A percentile compares a stretch with the other conserved stretches of the same genome.
phyloP scores from a whole-genome alignment of 164 flowering plant genomes.

The Liriodendron chinense region DNA sequence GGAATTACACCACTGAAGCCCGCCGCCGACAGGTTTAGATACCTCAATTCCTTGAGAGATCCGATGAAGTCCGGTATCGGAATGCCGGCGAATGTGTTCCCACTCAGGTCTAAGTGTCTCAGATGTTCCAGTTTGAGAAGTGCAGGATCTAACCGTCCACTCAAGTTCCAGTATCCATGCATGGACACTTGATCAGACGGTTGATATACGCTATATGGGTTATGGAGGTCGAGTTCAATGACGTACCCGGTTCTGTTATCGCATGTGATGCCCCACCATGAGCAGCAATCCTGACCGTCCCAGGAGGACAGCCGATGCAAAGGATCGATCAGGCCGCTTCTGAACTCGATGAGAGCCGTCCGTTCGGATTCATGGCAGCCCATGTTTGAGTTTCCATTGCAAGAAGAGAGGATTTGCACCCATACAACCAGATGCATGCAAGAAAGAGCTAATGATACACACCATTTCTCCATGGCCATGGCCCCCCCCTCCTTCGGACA shows the following conservation, averaged over 20 bases:
- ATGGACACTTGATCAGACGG: not conserved
- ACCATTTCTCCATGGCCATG: too few relatives aligned
- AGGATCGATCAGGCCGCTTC: not conserved
- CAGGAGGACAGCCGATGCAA: not conserved
- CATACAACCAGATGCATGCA: too few relatives aligned
- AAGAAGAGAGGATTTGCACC: too few relatives aligned
- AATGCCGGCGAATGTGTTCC: not conserved
- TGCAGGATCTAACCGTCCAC: not conserved
- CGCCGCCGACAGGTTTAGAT: constrained; percentile 7
- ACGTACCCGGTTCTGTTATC: not conserved
- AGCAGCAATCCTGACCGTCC: constrained; percentile 5
- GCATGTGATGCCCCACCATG: not conserved
- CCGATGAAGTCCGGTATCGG: constrained; percentile 8
- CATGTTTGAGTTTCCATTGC: too few relatives aligned
- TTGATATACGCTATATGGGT: not conserved
- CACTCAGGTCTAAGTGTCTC: constrained; percentile 3
- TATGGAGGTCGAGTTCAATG: constrained; percentile 6
- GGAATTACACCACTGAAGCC: constrained; percentile 3
- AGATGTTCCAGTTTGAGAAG: constrained; percentile 4
- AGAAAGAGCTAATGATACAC: too few relatives aligned
- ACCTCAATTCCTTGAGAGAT: not conserved
- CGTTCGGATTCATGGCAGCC: constrained; percentile 1
- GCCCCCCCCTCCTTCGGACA: too few relatives aligned
- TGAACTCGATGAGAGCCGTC: not conserved
- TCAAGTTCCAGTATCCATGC: not conserved